Percentiles rank a stretch among this genome's conserved stretches.
These are phyloP conservation scores for Gossypium anomalum DNA, from an alignment of 345 rosid species.

Conservation along the genomic window DNA sequence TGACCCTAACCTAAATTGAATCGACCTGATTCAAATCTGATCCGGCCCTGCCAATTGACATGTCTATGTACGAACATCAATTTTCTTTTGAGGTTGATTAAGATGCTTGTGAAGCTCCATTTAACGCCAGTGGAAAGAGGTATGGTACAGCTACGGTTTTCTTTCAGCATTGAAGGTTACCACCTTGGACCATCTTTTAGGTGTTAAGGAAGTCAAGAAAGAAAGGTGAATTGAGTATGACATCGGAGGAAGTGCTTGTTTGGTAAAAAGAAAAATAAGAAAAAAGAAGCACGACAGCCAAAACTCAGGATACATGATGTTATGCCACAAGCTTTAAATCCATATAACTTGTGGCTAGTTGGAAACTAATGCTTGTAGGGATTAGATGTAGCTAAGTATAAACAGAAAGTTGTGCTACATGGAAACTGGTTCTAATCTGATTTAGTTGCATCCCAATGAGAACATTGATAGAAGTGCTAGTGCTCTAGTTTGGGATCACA, in stretches of 20 bases:
- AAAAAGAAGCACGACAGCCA: not conserved
- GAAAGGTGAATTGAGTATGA: not conserved
- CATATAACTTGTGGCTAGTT: too few relatives aligned
- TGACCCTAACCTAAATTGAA: too few relatives aligned
- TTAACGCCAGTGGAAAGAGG: not conserved
- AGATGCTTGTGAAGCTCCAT: not conserved
- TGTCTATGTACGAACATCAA: too few relatives aligned
- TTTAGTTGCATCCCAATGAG: not conserved
- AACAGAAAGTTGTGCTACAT: not conserved
- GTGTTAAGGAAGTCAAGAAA: not conserved
- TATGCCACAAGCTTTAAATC: not conserved
- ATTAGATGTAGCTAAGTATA: too few relatives aligned
- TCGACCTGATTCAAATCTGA: too few relatives aligned
- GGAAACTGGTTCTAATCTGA: not conserved
- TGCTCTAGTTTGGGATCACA: not conserved
- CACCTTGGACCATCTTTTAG: not conserved
- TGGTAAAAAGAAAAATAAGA: not conserved
- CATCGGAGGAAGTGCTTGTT: not conserved
- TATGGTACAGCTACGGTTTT: not conserved
- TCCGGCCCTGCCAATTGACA: too few relatives aligned
- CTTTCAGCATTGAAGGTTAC: not conserved
- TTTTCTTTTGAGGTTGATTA: not conserved
- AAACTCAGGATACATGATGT: not conserved
- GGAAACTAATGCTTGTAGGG: too few relatives aligned
- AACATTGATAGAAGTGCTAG: not conserved